phyloP scores from a whole-genome alignment of 371 early-diverging fungal species.

The Rhizopus sp. region DNA sequence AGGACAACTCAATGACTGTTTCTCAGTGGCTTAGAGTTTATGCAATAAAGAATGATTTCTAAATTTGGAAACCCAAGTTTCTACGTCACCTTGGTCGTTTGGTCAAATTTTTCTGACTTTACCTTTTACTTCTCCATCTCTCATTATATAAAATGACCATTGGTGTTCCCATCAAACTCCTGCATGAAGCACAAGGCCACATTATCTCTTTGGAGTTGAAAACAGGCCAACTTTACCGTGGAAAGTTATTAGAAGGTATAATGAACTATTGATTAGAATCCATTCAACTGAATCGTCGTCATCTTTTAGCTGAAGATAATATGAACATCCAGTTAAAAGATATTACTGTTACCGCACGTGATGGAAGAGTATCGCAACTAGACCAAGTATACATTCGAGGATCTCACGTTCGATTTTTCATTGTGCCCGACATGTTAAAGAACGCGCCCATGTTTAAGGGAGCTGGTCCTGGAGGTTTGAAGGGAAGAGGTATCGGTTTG shows the following conservation, averaged over 20 bases:
- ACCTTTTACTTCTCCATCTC: neutral
- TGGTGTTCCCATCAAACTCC: conserved; percentile 93
- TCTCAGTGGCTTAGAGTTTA: neutral
- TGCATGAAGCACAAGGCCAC: conserved; percentile 98
- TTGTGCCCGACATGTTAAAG: conserved; percentile 98
- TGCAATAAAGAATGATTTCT: neutral
- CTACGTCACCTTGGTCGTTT: too few relatives aligned
- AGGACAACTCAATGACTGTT: neutral
- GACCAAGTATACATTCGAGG: conserved; percentile 98
- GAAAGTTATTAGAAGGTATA: conserved; percentile 88
- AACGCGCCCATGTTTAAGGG: conserved; percentile 98
- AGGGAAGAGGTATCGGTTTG: conserved; percentile 84
- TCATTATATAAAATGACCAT: conserved; percentile 68
- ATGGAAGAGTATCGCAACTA: conserved; percentile 87
- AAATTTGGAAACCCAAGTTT: too few relatives aligned
- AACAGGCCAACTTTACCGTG: conserved; percentile 93
- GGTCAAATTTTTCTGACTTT: conserved; percentile 4
- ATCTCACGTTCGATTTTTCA: conserved; percentile 93
- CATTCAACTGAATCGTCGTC: neutral
- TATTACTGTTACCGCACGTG: conserved; percentile 90
- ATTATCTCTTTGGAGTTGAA: conserved; percentile 94
- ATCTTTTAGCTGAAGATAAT: conserved; percentile 89
- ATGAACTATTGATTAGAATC: neutral
- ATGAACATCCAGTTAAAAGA: conserved; percentile 97
- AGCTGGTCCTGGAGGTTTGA: conserved; percentile 76